A percentile compares a stretch with the other conserved stretches of the same genome.
These are phyloP conservation scores for Yamadazyma mexicana DNA, from an alignment of 1,139 yeast genomes.

Conservation along the genomic window DNA sequence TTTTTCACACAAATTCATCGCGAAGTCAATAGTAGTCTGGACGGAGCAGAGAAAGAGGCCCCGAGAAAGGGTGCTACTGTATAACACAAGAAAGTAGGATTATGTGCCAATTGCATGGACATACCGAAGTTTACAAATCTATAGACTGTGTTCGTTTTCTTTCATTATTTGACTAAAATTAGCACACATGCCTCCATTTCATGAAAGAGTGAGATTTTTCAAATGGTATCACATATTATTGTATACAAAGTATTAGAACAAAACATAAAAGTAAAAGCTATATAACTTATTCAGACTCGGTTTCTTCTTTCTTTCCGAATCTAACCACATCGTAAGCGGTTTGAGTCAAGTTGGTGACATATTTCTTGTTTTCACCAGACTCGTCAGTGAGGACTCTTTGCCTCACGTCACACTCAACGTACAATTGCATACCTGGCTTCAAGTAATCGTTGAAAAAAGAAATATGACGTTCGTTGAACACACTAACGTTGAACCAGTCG, in stretches of 20 bases:
- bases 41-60: too few relatives aligned
- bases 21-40: not conserved
- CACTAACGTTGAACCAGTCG: slow-evolving; percentile 46
- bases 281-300: slow-evolving; percentile 10
- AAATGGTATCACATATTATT: not conserved
- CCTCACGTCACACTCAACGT: slow-evolving; percentile 43
- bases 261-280: too few relatives aligned
- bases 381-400: slow-evolving; percentile 37
- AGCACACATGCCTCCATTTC: too few relatives aligned
- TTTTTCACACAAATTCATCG: slow-evolving; percentile 2
- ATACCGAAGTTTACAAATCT: too few relatives aligned
- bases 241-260: not conserved
- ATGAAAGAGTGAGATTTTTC: too few relatives aligned
- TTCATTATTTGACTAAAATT: too few relatives aligned
- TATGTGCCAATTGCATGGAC: too few relatives aligned
- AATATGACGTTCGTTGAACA: slow-evolving; percentile 41
- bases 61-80: too few relatives aligned
- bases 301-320: slow-evolving; percentile 34
- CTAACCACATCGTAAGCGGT: slow-evolving; percentile 38
- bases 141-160: too few relatives aligned
- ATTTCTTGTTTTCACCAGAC: slow-evolving; percentile 30
- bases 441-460: slow-evolving; percentile 38
- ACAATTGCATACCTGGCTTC: slow-evolving; percentile 43
- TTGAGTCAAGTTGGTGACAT: slow-evolving; percentile 36
- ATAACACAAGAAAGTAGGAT: too few relatives aligned